phyloP scores from a whole-genome alignment of 2,329 filamentous ascomycete species.

The Juglanconis oblonga region DNA sequence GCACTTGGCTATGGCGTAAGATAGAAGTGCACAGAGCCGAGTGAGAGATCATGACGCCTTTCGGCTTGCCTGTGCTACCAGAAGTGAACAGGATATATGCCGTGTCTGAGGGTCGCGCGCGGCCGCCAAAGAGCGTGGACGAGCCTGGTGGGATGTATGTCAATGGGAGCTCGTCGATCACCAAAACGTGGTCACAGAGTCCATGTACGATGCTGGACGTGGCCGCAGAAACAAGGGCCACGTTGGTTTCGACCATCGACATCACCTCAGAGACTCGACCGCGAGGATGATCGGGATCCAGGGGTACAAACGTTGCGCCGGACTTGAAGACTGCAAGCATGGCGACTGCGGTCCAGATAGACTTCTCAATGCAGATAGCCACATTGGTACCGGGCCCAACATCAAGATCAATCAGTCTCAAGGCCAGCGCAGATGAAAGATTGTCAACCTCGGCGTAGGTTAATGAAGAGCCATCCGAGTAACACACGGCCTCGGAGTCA shows the following conservation, averaged over 20 bases:
- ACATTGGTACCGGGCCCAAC: slow-evolving; percentile 63
- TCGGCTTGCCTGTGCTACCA: slow-evolving; percentile 52
- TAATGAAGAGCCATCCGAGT: no score
- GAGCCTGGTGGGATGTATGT: no score
- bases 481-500: no score
- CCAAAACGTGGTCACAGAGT: no score
- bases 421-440: no score
- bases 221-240: no score
- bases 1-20: slow-evolving; percentile 18
- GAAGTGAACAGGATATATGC: slow-evolving; percentile 48
- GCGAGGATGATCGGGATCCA: background rate
- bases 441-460: no score
- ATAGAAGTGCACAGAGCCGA: background rate
- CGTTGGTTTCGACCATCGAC: background rate
- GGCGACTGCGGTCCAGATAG: slow-evolving; percentile 75
- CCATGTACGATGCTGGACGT: no score
- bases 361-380: slow-evolving; percentile 83
- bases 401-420: no score
- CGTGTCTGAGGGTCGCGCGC: background rate
- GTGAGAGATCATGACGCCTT: slow-evolving; percentile 43
- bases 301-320: background rate
- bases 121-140: no score
- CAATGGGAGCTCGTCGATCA: no score
- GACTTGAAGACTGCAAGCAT: slow-evolving; percentile 1
- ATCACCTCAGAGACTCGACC: background rate